Percentiles rank a stretch among this genome's conserved stretches.
Evolutionary conservation across 106 monocot genomes (phyloP).

Genomic region (Acanthochlamys bracteata): DNA sequence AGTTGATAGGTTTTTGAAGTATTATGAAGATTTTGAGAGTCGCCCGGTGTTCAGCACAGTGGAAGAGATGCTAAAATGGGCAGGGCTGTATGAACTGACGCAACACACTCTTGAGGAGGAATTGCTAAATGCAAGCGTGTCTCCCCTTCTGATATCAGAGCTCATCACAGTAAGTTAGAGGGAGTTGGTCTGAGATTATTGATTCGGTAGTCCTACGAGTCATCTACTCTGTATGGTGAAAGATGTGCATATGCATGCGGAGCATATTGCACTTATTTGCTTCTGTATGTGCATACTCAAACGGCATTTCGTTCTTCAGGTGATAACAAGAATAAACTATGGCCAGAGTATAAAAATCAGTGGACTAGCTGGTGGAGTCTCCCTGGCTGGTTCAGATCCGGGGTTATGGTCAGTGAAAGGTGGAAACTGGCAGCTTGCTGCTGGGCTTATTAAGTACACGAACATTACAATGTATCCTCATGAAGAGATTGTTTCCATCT

Average conservation of each 20-base stretch:
- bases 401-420: constrained; percentile 80
- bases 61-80: constrained; percentile 95
- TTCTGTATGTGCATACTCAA: too few relatives aligned
- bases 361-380: constrained; percentile 89
- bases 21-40: constrained; percentile 43
- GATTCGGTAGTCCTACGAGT: too few relatives aligned
- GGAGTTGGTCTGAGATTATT: too few relatives aligned
- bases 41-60: constrained; percentile 79
- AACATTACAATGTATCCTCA: constrained; percentile 54
- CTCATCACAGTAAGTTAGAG: constrained; percentile 61
- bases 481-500: constrained; percentile 57
- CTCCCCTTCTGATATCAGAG: constrained; percentile 59
- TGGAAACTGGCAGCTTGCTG: constrained; percentile 83
- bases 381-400: constrained; percentile 76
- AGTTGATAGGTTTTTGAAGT: constrained; percentile 54
- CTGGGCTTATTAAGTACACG: constrained; percentile 60
- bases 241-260: too few relatives aligned
- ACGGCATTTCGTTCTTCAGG: constrained; percentile 32
- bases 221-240: too few relatives aligned
- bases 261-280: too few relatives aligned
- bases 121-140: constrained; percentile 51
- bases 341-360: constrained; percentile 78
- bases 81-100: constrained; percentile 59
- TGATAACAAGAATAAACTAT: constrained; percentile 92
- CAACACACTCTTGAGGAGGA: constrained; percentile 65